Evolutionary conservation across 2,329 filamentous ascomycete species (phyloP).

Genomic region (Epichloe glyceriae): DNA sequence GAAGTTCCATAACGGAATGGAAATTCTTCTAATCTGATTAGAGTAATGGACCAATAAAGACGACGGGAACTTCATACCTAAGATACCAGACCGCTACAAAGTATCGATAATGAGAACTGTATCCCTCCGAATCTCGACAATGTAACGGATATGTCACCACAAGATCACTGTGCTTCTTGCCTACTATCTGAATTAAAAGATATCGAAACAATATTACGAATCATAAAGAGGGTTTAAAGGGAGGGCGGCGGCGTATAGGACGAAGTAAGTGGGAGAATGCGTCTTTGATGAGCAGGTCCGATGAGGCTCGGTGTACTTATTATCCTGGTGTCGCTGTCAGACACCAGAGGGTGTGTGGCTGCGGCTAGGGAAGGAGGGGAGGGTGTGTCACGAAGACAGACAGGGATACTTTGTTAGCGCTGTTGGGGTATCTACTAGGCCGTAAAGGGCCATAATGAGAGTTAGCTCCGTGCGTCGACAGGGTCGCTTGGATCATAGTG

Average conservation of each 20-base stretch:
- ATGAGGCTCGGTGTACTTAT: slow-evolving; percentile 7
- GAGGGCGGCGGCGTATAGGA: neutral
- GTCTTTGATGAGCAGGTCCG: slow-evolving; percentile 1
- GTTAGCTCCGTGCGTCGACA: too few species aligned
- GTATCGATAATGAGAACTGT: neutral
- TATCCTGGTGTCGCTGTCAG: neutral
- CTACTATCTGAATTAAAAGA: neutral
- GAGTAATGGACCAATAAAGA: neutral
- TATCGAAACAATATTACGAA: neutral
- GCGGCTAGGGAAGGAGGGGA: neutral
- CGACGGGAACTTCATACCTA: neutral
- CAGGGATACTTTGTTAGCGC: slow-evolving; percentile 1
- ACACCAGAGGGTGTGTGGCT: slow-evolving; percentile 1
- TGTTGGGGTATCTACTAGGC: neutral
- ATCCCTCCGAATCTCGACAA: neutral
- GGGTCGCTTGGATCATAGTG: too few species aligned
- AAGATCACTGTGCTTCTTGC: neutral
- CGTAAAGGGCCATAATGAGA: too few species aligned
- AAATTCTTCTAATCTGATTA: neutral
- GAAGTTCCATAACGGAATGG: too few species aligned
- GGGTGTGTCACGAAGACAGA: neutral
- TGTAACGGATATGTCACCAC: neutral
- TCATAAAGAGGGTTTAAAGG: neutral
- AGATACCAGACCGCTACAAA: neutral
- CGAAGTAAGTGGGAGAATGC: slow-evolving; percentile 2